Conservation (phyloP, 345 rosid species). For the Adansonia digitata region DNA sequence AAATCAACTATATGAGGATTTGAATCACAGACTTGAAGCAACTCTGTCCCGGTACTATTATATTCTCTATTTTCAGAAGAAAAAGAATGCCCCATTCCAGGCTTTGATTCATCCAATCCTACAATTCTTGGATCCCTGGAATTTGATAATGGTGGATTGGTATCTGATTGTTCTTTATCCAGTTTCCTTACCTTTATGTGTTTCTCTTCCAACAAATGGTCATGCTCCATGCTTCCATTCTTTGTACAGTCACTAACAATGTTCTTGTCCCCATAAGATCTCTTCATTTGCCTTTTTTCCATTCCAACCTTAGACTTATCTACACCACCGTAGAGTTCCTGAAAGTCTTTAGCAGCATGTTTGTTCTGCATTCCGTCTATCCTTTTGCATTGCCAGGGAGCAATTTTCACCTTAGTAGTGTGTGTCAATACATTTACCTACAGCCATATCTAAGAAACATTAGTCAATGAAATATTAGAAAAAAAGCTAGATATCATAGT, state of each 20-base stretch:
- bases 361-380: conserved; percentile 26
- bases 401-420: conserved; percentile 35
- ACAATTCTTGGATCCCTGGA: background rate
- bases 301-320: background rate
- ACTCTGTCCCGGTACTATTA: background rate
- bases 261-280: background rate
- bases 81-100: background rate
- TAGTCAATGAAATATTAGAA: background rate
- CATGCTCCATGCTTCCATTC: background rate
- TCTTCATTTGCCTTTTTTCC: background rate
- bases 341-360: conserved; percentile 27
- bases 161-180: conserved; percentile 10
- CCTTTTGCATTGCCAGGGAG: conserved; percentile 25
- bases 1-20: background rate
- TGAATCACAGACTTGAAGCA: background rate
- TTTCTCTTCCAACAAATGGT: background rate
- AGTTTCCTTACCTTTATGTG: conserved; percentile 9
- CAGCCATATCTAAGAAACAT: background rate
- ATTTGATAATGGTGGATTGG: background rate
- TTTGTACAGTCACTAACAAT: background rate
- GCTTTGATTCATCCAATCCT: background rate
- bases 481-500: background rate
- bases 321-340: conserved; percentile 10
- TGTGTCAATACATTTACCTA: conserved; percentile 56
- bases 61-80: background rate